A percentile compares a stretch with the other conserved stretches of the same genome.
Evolutionary conservation across 495 filamentous ascomycete species (phyloP).

Genomic region (Durotheca rogersii): DNA sequence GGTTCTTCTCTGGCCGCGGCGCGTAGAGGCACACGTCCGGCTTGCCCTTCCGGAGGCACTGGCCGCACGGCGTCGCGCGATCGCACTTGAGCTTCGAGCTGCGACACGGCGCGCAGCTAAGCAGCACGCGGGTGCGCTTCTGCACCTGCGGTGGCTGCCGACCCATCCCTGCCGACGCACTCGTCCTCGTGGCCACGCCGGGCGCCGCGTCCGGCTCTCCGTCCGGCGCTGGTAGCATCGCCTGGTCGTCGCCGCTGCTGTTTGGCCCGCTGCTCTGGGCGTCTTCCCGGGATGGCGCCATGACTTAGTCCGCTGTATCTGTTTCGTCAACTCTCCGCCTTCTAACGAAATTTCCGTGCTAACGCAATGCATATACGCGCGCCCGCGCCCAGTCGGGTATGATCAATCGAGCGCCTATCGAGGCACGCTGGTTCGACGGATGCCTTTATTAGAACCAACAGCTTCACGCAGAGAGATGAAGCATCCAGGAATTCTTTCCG

Average conservation of each 20-base stretch:
- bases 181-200: not conserved
- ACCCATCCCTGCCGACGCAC: not conserved
- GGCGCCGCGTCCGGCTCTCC: not conserved
- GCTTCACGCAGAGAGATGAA: too few relatives aligned
- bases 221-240: not conserved
- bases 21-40: constrained; percentile 48
- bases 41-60: constrained; percentile 49
- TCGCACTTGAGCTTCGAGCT: constrained; percentile 48
- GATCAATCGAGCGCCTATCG: too few relatives aligned
- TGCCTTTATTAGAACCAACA: too few relatives aligned
- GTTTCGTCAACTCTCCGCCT: too few relatives aligned
- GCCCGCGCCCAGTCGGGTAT: too few relatives aligned
- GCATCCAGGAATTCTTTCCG: too few relatives aligned
- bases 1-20: constrained; percentile 41
- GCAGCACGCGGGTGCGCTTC: constrained; percentile 43
- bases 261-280: not conserved
- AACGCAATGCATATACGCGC: too few relatives aligned
- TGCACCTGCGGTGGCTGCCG: constrained; percentile 10
- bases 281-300: constrained; percentile 1
- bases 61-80: constrained; percentile 35
- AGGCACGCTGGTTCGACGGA: too few relatives aligned
- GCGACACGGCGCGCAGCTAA: constrained; percentile 45
- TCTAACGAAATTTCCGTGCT: too few relatives aligned
- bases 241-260: not conserved
- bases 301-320: not conserved